Conservation (phyloP, 371 early-diverging fungal genomes). For the Lichtheimia hyalospora region DNA sequence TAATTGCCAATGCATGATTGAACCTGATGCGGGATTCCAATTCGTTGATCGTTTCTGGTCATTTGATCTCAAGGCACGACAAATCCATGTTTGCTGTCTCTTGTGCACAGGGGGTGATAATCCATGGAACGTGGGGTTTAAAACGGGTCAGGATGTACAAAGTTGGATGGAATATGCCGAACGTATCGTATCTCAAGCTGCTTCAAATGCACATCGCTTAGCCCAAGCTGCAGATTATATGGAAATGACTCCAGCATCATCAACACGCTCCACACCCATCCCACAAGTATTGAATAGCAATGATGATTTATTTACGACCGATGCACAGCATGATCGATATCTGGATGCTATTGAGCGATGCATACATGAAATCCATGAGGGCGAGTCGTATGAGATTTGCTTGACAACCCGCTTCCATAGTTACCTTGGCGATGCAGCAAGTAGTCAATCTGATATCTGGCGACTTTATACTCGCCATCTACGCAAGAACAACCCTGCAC, state of each 20-base stretch:
- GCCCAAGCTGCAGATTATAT: slow-evolving; percentile 11
- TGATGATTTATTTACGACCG: slow-evolving; percentile 38
- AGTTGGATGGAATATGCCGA: slow-evolving; percentile 27
- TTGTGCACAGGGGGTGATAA: slow-evolving; percentile 15
- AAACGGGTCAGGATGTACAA: slow-evolving; percentile 11
- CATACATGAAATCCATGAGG: slow-evolving; percentile 70
- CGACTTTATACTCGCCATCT: slow-evolving; percentile 65
- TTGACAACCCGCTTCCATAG: slow-evolving; percentile 82
- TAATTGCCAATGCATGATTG: slow-evolving; percentile 34
- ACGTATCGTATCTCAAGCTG: background rate
- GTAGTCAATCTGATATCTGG: slow-evolving; percentile 19
- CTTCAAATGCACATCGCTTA: background rate
- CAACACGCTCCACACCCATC: slow-evolving; percentile 32
- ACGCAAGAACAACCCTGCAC: slow-evolving; percentile 84
- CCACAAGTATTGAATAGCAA: slow-evolving; percentile 2
- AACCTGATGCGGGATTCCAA: slow-evolving; percentile 85
- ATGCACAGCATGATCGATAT: slow-evolving; percentile 56
- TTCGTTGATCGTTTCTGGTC: slow-evolving; percentile 80
- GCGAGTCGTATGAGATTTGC: slow-evolving; percentile 95
- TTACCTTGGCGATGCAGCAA: slow-evolving; percentile 3
- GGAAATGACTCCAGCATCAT: slow-evolving; percentile 8
- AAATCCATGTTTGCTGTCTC: slow-evolving; percentile 50
- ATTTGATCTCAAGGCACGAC: slow-evolving; percentile 64
- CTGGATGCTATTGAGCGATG: slow-evolving; percentile 64
- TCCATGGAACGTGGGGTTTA: slow-evolving; percentile 15